Evolutionary conservation across 1,284 basidiomycete genomes (phyloP).

Genomic region (Grifola frondosa): DNA sequence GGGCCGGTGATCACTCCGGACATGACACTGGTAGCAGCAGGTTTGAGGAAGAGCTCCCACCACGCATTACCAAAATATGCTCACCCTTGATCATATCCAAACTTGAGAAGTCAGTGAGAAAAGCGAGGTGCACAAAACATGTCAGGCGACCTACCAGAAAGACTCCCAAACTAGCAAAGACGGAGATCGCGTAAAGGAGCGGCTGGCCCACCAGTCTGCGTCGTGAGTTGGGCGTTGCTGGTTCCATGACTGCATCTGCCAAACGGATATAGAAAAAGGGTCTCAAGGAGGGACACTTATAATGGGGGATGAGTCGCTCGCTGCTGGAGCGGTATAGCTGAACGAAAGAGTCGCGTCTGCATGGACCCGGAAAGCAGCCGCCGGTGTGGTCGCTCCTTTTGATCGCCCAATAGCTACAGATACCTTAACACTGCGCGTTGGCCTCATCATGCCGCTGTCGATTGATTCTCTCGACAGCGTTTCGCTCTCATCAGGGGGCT

Average conservation of each 20-base stretch:
- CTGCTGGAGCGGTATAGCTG: background rate
- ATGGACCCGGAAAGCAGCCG: too few species aligned
- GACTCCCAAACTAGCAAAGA: conserved; percentile 86
- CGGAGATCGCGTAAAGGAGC: conserved; percentile 79
- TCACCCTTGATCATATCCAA: conserved; percentile 93
- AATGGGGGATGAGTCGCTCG: conserved; percentile 1
- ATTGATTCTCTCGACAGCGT: conserved; percentile 43
- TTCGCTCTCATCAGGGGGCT: conserved; percentile 44
- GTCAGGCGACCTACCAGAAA: conserved; percentile 64
- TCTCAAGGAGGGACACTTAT: conserved; percentile 8
- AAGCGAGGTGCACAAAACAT: background rate
- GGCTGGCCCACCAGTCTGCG: conserved; percentile 75
- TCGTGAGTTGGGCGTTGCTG: conserved; percentile 23
- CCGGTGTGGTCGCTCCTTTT: conserved; percentile 15
- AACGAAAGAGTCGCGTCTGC: background rate
- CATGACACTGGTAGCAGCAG: conserved; percentile 62
- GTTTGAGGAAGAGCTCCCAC: background rate
- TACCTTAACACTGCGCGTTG: background rate
- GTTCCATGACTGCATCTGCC: conserved; percentile 34
- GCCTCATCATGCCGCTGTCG: conserved; percentile 40
- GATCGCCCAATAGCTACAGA: conserved; percentile 7
- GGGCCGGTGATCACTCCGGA: conserved; percentile 94
- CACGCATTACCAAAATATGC: too few species aligned
- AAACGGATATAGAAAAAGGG: conserved; percentile 5
- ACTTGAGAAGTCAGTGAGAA: conserved; percentile 44